phyloP scores from a whole-genome alignment of 257 asterid genomes.

The Striga asiatica region DNA sequence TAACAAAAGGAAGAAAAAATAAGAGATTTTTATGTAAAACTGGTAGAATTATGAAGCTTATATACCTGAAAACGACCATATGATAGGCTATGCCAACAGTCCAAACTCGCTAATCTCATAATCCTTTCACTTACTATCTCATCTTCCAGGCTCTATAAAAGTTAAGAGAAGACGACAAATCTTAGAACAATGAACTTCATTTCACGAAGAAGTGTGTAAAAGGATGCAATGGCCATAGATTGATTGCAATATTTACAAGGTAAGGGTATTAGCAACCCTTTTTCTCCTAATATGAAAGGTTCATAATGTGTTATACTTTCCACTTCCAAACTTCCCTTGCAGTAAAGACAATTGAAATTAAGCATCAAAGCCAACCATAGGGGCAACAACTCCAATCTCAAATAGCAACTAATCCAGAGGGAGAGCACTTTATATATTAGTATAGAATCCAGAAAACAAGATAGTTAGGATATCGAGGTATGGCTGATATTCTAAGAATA shows the following conservation, averaged over 20 bases:
- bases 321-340: not conserved
- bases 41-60: conserved; percentile 4
- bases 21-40: not conserved
- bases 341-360: not conserved
- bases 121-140: conserved; percentile 83
- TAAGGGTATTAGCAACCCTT: not conserved
- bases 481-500: too few species aligned
- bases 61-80: conserved; percentile 92
- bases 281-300: not conserved
- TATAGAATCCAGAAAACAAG: not conserved
- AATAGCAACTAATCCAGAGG: too few species aligned
- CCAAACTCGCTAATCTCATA: conserved; percentile 77
- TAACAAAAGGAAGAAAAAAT: not conserved
- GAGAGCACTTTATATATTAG: too few species aligned
- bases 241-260: conserved; percentile 1
- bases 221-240: not conserved
- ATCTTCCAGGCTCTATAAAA: conserved; percentile 82
- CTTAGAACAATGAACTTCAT: conserved; percentile 5
- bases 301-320: not conserved
- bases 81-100: conserved; percentile 92
- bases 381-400: not conserved
- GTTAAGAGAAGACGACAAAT: conserved; percentile 14
- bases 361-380: not conserved
- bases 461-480: not conserved
- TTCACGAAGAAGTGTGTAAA: conserved; percentile 9